A percentile compares a stretch with the other conserved stretches of the same genome.
These are phyloP conservation scores for Karstenula rhodostoma DNA, from an alignment of 2,329 filamentous ascomycete species.

Conservation along the genomic window DNA sequence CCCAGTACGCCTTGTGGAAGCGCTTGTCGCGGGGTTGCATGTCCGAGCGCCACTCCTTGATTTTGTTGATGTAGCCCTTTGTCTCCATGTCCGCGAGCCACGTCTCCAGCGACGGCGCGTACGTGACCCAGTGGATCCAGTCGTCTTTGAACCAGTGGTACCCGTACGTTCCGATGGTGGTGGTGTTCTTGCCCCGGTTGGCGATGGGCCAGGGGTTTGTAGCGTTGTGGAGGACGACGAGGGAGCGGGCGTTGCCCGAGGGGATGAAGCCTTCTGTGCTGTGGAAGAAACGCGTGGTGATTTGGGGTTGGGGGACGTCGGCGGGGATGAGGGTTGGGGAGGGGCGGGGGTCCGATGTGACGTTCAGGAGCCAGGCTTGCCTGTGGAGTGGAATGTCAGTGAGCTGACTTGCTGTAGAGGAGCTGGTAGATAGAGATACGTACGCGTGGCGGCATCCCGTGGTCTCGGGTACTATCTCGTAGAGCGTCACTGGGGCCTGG, in stretches of 20 bases:
- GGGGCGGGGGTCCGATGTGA: neutral
- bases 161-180: conserved; percentile 36
- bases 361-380: conserved; percentile 21
- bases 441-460: conserved; percentile 14
- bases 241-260: conserved; percentile 22
- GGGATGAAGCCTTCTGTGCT: conserved; percentile 35
- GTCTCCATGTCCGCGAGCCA: conserved; percentile 10
- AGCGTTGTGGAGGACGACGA: conserved; percentile 43
- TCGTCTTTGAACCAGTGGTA: conserved; percentile 24
- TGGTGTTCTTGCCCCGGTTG: conserved; percentile 16
- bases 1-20: conserved; percentile 43
- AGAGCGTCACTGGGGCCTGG: conserved; percentile 33
- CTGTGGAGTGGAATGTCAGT: neutral
- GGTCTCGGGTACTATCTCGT: conserved; percentile 23
- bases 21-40: conserved; percentile 29
- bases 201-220: conserved; percentile 30
- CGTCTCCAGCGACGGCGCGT: conserved; percentile 15
- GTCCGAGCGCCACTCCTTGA: conserved; percentile 24
- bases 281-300: conserved; percentile 22
- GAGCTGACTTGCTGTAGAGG: neutral
- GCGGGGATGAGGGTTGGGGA: neutral
- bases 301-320: neutral
- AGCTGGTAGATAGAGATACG: neutral
- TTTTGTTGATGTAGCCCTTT: conserved; percentile 11
- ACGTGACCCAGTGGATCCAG: conserved; percentile 39